Evolutionary conservation across 257 asterid species (phyloP).

Genomic region (Solanum tarijense): DNA sequence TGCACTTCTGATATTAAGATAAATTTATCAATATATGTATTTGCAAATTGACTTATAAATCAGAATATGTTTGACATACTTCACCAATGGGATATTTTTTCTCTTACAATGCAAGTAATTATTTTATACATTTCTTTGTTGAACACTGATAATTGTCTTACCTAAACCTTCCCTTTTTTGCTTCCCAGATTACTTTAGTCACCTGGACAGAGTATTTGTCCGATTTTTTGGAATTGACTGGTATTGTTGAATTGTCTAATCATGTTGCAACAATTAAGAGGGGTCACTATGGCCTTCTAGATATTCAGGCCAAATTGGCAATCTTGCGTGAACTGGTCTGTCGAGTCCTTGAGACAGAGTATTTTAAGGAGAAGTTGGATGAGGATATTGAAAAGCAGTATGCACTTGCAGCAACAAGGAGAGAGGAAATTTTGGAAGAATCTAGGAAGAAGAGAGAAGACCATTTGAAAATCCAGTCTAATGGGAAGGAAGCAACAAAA

Average conservation of each 20-base stretch:
- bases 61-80: background rate
- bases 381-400: constrained; percentile 69
- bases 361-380: constrained; percentile 62
- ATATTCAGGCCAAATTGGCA: constrained; percentile 50
- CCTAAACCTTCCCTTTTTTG: background rate
- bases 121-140: background rate
- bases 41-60: background rate
- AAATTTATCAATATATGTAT: background rate
- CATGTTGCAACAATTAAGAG: constrained; percentile 59
- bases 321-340: constrained; percentile 60
- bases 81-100: background rate
- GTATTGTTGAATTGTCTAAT: constrained; percentile 32
- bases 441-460: constrained; percentile 86
- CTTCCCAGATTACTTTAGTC: constrained; percentile 59
- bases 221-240: constrained; percentile 60
- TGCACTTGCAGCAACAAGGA: constrained; percentile 81
- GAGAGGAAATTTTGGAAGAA: constrained; percentile 83
- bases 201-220: constrained; percentile 73
- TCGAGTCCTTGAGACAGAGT: constrained; percentile 61
- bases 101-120: background rate
- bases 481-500: constrained; percentile 26
- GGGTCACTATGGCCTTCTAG: constrained; percentile 70
- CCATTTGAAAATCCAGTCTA: constrained; percentile 36
- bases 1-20: background rate
- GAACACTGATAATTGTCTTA: background rate